Conservation (phyloP, 345 rosid genomes). For the Hibiscus mutabilis region DNA sequence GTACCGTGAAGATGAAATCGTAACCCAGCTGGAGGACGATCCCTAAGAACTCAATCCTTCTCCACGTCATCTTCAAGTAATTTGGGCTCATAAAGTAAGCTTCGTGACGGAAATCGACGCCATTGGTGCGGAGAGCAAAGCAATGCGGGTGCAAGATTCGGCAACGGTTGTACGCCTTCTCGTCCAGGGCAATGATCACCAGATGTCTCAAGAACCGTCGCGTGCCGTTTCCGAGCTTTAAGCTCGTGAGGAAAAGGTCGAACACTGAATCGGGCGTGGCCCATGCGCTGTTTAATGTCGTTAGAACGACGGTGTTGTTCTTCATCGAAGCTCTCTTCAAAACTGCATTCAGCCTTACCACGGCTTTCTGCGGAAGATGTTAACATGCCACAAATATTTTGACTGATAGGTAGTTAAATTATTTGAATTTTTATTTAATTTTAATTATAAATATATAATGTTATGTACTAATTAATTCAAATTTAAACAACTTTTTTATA, state of each 20-base stretch:
- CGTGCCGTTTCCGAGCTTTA: conserved; percentile 54
- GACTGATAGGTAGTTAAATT: no score
- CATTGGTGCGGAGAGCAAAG: conserved; percentile 58
- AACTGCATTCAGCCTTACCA: conserved; percentile 36
- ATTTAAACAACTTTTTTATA: no score
- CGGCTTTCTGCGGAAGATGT: background rate
- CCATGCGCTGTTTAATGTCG: conserved; percentile 85
- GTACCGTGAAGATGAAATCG: no score
- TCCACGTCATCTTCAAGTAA: conserved; percentile 93
- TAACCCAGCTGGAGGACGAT: no score
- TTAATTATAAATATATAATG: no score
- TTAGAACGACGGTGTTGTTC: conserved; percentile 57
- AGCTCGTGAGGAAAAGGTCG: conserved; percentile 79
- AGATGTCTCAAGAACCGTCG: conserved; percentile 49
- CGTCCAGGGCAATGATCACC: conserved; percentile 75
- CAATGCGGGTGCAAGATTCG: conserved; percentile 48
- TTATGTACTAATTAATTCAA: no score
- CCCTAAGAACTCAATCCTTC: conserved; percentile 65
- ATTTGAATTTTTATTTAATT: no score
- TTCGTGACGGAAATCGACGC: conserved; percentile 57
- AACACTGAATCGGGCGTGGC: conserved; percentile 52
- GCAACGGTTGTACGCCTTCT: conserved; percentile 59
- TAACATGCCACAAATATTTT: no score
- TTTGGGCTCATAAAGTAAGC: conserved; percentile 80
- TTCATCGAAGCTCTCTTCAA: conserved; percentile 50